A percentile compares a stretch with the other conserved stretches of the same genome.
phyloP scores from a whole-genome alignment of 192 early-diverging fungal species.

The Entophlyctis luteolus region DNA sequence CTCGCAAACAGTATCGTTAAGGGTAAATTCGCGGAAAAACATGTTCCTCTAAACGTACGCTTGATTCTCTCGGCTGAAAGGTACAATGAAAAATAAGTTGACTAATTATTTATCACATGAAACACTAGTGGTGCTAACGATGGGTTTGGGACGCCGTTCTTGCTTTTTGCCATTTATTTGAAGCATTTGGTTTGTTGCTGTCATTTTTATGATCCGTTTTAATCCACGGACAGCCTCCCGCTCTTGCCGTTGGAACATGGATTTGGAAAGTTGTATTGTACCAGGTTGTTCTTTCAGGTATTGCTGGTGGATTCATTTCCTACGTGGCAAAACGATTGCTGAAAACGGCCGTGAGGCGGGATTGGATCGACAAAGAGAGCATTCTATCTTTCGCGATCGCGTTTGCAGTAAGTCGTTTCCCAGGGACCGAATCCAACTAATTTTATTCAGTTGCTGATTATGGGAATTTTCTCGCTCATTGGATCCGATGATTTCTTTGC shows the following conservation, averaged over 20 bases:
- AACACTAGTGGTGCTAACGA: conserved; percentile 76
- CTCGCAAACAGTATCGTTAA: conserved; percentile 91
- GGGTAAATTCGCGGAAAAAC: conserved; percentile 86
- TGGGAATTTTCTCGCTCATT: conserved; percentile 5
- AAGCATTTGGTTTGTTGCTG: conserved; percentile 33
- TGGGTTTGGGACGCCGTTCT: conserved; percentile 81
- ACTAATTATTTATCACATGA: conserved; percentile 17
- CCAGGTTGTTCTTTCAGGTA: conserved; percentile 65
- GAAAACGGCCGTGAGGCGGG: conserved; percentile 57
- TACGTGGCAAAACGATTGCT: conserved; percentile 65
- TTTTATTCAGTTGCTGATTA: conserved; percentile 1
- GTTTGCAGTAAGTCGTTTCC: conserved; percentile 40
- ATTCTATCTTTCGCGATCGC: conserved; percentile 80
- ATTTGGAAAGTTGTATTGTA: conserved; percentile 72
- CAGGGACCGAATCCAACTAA: neutral
- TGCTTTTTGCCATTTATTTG: conserved; percentile 73
- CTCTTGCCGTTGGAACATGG: conserved; percentile 74
- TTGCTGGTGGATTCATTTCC: conserved; percentile 72
- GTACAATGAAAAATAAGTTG: conserved; percentile 77
- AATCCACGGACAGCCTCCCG: conserved; percentile 31
- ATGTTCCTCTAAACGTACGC: conserved; percentile 64
- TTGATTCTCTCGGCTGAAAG: conserved; percentile 38
- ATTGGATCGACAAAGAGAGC: conserved; percentile 84
- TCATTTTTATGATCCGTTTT: conserved; percentile 11
- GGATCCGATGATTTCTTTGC: conserved; percentile 69